Evolutionary conservation across 2,329 filamentous ascomycete genomes (phyloP), one percentile per base, ranked within the genome.

Genomic region (Penicillium palitans): DNA sequence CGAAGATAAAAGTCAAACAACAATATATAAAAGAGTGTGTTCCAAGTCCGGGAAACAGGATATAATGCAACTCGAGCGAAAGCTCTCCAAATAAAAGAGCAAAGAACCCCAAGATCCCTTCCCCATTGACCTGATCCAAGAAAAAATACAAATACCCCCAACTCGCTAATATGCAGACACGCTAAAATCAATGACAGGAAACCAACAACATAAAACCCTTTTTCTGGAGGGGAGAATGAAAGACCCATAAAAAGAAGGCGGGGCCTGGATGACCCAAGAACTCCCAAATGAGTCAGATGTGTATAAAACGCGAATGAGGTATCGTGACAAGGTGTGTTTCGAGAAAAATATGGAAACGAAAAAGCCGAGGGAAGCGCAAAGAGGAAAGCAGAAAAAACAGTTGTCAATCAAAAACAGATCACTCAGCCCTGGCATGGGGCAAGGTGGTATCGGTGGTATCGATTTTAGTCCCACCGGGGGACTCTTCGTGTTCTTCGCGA

Each of bases 91-190:
- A 37, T 21, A 21, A 29, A 29, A 44, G n/a, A 21, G 21, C 8
- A 37, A 39, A 6, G 12, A n/a, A 15, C 19, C 35, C 52, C 5
- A 39, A 52, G 15, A 46, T 15, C 19, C 9, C 15, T 45, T 31
- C 39, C 39, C 54, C n/a, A 33, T 40, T 24, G 12, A 27, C 35
- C 41, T 17, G 27, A 19, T 9, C 21, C 49, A 46, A 31, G 15
- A 53, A 44, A 17, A 21, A 45, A 27, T 29, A 31, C 29, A 39
- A 48, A 47, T 29, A 31, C 17, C 24, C 21, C 17, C 50, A 44
- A 58, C 9, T 54, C 50, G 50, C 50, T 58, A 45, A 24, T 47
- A 58, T 58, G 55, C 55, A 54, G 19, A 58, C 2, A 46, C 55
- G 55, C 55, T 58, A 54, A 48, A 37, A 27, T n/a, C 12, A 33